Percentiles rank a stretch among this genome's conserved stretches.
phyloP scores from a whole-genome alignment of 2,329 filamentous ascomycete genomes.

The Blastomyces parvus region DNA sequence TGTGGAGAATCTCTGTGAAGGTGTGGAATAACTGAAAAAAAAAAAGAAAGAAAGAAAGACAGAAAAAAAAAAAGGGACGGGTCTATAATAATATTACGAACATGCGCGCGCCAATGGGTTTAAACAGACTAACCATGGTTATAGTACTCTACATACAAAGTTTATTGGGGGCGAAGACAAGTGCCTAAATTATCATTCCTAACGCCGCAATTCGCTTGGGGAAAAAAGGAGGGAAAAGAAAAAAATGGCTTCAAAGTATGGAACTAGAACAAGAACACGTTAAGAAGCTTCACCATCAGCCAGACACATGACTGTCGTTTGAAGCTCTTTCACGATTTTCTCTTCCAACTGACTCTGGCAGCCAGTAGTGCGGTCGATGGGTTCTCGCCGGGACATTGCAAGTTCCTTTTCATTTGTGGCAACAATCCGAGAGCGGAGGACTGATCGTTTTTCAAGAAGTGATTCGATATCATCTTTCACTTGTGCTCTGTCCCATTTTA shows the following conservation, averaged over 20 bases:
- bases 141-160: background rate
- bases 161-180: background rate
- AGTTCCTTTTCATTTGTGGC: conserved; percentile 64
- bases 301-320: conserved; percentile 41
- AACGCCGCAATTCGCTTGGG: background rate
- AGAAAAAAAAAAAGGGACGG: background rate
- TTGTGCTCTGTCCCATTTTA: conserved; percentile 63
- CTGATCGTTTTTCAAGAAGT: conserved; percentile 60
- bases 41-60: too few species aligned
- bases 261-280: conserved; percentile 14
- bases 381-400: conserved; percentile 45
- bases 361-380: conserved; percentile 32
- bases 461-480: conserved; percentile 77
- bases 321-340: conserved; percentile 62
- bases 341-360: conserved; percentile 62
- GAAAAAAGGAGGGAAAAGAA: too few species aligned
- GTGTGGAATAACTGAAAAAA: too few species aligned
- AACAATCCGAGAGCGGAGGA: conserved; percentile 63
- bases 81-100: background rate
- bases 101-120: background rate
- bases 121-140: background rate
- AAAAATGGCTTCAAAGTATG: conserved; percentile 1
- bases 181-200: background rate
- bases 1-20: too few species aligned
- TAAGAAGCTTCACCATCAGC: conserved; percentile 27